phyloP scores from a whole-genome alignment of 345 rosid genomes.

The Arabis hirsuta region DNA sequence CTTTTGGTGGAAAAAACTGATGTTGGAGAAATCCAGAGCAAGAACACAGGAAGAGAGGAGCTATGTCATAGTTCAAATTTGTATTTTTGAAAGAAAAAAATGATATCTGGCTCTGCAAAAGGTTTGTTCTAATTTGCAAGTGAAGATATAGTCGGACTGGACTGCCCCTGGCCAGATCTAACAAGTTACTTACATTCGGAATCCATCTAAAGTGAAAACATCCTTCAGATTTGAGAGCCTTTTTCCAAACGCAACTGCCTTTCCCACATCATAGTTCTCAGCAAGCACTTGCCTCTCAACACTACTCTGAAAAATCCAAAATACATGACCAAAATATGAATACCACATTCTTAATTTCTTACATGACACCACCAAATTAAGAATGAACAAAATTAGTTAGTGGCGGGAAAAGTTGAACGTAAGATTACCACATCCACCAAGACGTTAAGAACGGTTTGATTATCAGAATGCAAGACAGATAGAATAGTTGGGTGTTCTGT shows the following conservation, averaged over 20 bases:
- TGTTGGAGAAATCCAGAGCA: constrained; percentile 7
- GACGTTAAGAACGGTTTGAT: constrained; percentile 81
- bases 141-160: constrained; percentile 9
- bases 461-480: constrained; percentile 70
- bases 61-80: constrained; percentile 3
- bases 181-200: constrained; percentile 65
- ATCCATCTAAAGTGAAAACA: constrained; percentile 86
- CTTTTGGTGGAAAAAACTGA: constrained; percentile 7
- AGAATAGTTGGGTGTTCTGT: constrained; percentile 83
- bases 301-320: constrained; percentile 54
- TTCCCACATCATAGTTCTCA: constrained; percentile 78
- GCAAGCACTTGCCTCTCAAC: constrained; percentile 96
- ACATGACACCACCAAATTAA: background rate
- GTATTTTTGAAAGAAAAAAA: background rate
- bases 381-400: constrained; percentile 10
- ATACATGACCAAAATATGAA: constrained; percentile 20
- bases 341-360: background rate
- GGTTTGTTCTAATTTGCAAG: constrained; percentile 28
- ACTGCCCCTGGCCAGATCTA: constrained; percentile 16
- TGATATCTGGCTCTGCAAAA: constrained; percentile 1
- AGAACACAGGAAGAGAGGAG: constrained; percentile 5
- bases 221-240: constrained; percentile 76
- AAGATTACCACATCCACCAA: constrained; percentile 85
- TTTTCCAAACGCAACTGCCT: constrained; percentile 81
- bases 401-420: constrained; percentile 20